Evolutionary conservation across 1,284 basidiomycete species (phyloP), one percentile per base, ranked within the genome.

Genomic region (Mixia osmundae): DNA sequence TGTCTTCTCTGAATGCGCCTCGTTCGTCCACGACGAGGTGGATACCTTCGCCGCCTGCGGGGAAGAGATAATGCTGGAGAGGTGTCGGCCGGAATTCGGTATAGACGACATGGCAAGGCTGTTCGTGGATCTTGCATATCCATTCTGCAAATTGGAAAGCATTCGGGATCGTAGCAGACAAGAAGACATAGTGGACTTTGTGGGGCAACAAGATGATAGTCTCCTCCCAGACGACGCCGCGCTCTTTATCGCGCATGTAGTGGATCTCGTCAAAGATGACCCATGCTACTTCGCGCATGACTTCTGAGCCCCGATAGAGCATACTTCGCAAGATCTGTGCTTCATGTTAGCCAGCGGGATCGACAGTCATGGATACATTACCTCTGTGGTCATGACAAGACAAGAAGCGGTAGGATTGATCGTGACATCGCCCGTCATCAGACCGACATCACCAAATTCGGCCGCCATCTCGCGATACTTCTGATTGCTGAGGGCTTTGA

Each of bases 401-500:
- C 91, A 97, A 31, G 79, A 82, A 5, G 91, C 89, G 3, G 75
- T 75, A 2, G 89, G 89, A 55, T 97, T 97, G 55, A 97, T 95
- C 1, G 91, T 97, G n/a, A 97, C 85, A 61, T 99, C 91, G 54
- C 91, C 87, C 1, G 91, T 99, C 91, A 99, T 97, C 20, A 99
- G 66, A 14, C 91, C 91, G 31, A 97, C 91, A 52, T 97, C 89
- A 18, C 82, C 78, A 57, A 99, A 99, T 50, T 85, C 80, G 34
- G 80, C 85, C 24, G 79, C 63, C 71, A 99, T 79, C 58, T 99
- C 91, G 54, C 91, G 74, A 58, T 91, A 99, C 60, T 97, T 97
- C 57, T 97, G 89, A 56, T 97, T 94, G 51, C 83, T 91, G 46
- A 97, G 63, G 3, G 87, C 83, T 71, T 99, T 99, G 63, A 99